Evolutionary conservation across 176 grass and related monocot genomes (phyloP).

Genomic region (Avena insularis): DNA sequence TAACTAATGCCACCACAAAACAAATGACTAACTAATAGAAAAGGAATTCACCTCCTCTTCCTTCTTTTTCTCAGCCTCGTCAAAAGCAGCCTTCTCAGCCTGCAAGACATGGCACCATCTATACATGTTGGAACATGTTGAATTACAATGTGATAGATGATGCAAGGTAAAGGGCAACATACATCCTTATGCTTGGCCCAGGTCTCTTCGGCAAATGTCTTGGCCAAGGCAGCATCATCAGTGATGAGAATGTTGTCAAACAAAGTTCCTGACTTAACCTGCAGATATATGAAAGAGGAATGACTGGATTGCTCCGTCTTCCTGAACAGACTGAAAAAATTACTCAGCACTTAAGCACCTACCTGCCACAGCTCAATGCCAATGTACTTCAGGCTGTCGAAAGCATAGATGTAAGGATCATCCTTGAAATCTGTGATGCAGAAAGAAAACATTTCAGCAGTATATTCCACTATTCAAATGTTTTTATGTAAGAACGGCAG

Average conservation of each 20-base stretch:
- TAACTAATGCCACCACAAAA: neutral
- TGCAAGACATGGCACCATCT: conserved; percentile 30
- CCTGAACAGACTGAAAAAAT: neutral
- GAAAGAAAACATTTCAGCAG: neutral
- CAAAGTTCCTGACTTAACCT: conserved; percentile 95
- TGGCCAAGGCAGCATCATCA: conserved; percentile 76
- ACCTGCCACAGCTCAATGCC: conserved; percentile 80
- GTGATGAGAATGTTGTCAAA: conserved; percentile 90
- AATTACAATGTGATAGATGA: neutral
- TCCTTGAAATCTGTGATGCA: conserved; percentile 85
- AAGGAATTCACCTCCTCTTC: conserved; percentile 73
- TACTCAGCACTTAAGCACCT: neutral
- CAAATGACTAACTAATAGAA: neutral
- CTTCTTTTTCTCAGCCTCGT: conserved; percentile 90
- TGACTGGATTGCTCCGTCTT: neutral
- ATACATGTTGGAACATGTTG: neutral
- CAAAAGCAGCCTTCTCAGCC: conserved; percentile 95
- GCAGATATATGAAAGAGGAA: conserved; percentile 7
- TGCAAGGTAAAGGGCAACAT: conserved; percentile 1
- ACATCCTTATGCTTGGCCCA: conserved; percentile 90
- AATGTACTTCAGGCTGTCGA: conserved; percentile 80
- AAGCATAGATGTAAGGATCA: conserved; percentile 84
- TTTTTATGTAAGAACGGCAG: neutral
- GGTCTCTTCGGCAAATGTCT: conserved; percentile 81
- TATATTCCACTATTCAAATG: neutral